A percentile compares a stretch with the other conserved stretches of the same genome.
Evolutionary conservation across 371 early-diverging fungal species (phyloP).

Genomic region (Zopfochytrium polystomum): DNA sequence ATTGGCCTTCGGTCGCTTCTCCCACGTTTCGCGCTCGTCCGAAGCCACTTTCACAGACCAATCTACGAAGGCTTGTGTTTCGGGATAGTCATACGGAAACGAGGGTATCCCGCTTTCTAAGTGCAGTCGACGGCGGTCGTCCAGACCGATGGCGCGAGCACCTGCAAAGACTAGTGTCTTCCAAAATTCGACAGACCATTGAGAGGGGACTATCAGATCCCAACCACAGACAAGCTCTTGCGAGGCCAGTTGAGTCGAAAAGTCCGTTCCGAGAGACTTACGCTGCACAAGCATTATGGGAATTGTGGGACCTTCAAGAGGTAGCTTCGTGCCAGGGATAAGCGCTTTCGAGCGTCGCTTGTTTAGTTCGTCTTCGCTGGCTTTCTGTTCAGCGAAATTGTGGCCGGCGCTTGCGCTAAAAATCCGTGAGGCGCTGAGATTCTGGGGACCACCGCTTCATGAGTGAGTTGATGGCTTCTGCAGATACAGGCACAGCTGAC

Average conservation of each 20-base stretch:
- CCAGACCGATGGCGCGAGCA: conserved; percentile 64
- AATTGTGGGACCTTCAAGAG: conserved; percentile 58
- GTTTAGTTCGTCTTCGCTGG: conserved; percentile 65
- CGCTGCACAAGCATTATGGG: conserved; percentile 82
- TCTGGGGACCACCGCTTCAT: conserved; percentile 22
- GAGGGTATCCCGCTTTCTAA: conserved; percentile 56
- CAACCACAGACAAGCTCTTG: conserved; percentile 67
- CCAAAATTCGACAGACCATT: conserved; percentile 85
- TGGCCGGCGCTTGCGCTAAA: conserved; percentile 61
- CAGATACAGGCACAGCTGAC: conserved; percentile 31
- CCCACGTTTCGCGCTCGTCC: conserved; percentile 44
- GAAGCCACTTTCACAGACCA: too few relatives aligned
- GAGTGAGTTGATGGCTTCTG: conserved; percentile 2
- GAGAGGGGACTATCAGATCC: conserved; percentile 74
- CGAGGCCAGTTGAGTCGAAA: conserved; percentile 19
- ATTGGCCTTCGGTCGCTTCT: conserved; percentile 66
- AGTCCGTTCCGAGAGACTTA: conserved; percentile 9
- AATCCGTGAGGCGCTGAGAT: conserved; percentile 48
- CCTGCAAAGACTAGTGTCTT: conserved; percentile 85
- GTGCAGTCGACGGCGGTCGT: conserved; percentile 46
- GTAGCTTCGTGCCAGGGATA: conserved; percentile 28
- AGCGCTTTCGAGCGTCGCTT: conserved; percentile 51
- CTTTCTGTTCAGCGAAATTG: conserved; percentile 40
- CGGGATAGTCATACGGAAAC: conserved; percentile 62
- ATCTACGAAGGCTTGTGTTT: conserved; percentile 53